Base-by-base conservation (phyloP, 106 monocot genomes). In the Triglochin maritima region DNA sequence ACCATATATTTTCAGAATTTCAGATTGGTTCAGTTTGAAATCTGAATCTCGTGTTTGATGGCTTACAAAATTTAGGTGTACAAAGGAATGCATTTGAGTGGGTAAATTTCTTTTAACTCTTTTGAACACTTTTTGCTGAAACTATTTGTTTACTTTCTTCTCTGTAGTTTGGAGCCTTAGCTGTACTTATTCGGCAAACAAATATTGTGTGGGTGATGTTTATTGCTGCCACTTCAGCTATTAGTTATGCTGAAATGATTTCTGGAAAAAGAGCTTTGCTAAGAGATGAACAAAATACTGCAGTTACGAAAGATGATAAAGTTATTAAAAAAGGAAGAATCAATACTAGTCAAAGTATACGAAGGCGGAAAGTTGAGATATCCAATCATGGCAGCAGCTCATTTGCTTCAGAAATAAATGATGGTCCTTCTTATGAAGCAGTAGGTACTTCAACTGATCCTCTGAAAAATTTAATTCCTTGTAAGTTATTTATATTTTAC, bases 171-270 rank as follows among this genome's bases (percentile, higher is more conserved):
- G 96, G 88, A 15, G 91, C 82, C 55, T 63, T 88, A 15, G 79
- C 86, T 1, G 79, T 78, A 51, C 60, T 88, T 54, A 72, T 83
- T 43, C 85, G 96, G 64, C 96, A 98, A 74, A 98, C 96, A 76
- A 98, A 98, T 82, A 68, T 84, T 11, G 74, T 98, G 50, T 98
- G 96, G 96, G 64, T 98, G 69, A 11, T 88, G 45, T 98, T 92
- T 86, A 71, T 92, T 76, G 88, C 88, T 57, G 85, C 78, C 52
- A 80, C 78, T 80, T 75, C 77, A 6, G 88, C 88, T 49, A 79
- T 92, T 60, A 55, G 51, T 48, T 84, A 74, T 76, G 65, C 57
- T n/a, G 81, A 91, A 46, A 69, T 79, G 45, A 70, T 80, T 44
- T 72, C 71, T 75, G 16, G 2, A 57, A 76, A 82, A 59, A 47